Conservation (phyloP, 441 rosid genomes). For the Erysimum cheiri region DNA sequence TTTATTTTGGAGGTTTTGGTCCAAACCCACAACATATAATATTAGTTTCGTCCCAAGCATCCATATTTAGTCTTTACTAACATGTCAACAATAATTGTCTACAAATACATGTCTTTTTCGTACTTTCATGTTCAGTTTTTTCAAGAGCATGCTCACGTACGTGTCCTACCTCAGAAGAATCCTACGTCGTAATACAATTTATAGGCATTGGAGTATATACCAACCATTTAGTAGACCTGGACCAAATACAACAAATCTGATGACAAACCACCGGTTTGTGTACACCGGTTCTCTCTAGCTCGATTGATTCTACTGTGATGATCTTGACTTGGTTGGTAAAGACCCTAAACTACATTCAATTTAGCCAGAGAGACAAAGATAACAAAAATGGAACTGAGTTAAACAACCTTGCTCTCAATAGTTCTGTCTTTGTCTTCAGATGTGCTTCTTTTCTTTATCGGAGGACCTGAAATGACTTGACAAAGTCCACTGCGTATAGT, state of each 20-base stretch:
- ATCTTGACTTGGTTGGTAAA: conserved; percentile 5
- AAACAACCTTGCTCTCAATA: conserved; percentile 11
- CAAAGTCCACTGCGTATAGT: conserved; percentile 68
- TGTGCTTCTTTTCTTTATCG: conserved; percentile 62
- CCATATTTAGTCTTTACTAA: too few species aligned
- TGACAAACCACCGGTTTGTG: conserved; percentile 5
- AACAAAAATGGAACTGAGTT: conserved; percentile 17
- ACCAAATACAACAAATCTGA: conserved; percentile 22
- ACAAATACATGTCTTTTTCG: not conserved
- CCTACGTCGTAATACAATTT: not conserved
- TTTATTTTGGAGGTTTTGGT: too few species aligned
- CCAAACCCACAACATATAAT: too few species aligned
- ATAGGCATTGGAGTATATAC: conserved; percentile 17
- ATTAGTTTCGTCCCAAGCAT: too few species aligned
- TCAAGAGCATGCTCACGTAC: not conserved
- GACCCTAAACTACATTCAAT: conserved; percentile 19
- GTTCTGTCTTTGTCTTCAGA: conserved; percentile 3
- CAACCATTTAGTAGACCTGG: not conserved
- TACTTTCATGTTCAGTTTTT: not conserved
- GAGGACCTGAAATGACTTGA: conserved; percentile 42
- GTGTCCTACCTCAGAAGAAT: not conserved
- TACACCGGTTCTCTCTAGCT: conserved; percentile 24
- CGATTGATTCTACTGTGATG: conserved; percentile 20
- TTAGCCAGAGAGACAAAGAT: conserved; percentile 12
- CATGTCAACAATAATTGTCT: not conserved